Percentiles rank a stretch among this genome's conserved stretches.
Conservation (phyloP, 164 flowering plant genomes). For the Vitis amurensis region DNA sequence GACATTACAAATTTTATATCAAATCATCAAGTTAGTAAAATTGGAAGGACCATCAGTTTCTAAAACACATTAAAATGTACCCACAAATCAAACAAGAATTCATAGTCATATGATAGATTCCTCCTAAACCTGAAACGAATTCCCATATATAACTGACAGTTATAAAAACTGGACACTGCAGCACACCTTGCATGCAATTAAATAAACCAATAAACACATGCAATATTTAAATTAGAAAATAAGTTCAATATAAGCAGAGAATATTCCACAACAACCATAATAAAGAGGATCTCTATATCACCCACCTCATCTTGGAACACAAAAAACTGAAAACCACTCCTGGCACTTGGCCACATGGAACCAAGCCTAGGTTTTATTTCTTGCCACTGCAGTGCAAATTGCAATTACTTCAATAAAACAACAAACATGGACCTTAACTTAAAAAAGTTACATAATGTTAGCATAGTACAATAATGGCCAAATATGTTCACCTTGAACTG, state of each 20-base stretch:
- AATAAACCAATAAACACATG: background rate
- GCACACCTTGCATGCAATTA: background rate
- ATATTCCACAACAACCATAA: background rate
- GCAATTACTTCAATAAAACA: background rate
- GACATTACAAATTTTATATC: background rate
- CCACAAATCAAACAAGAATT: background rate
- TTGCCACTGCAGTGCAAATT: slow-evolving; percentile 74
- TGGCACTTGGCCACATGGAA: slow-evolving; percentile 91
- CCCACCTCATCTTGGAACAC: slow-evolving; percentile 94
- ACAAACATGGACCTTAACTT: background rate
- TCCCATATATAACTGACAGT: background rate
- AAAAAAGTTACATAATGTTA: background rate
- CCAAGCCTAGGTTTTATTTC: slow-evolving; percentile 93
- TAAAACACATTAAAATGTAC: background rate
- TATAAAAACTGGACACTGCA: slow-evolving; percentile 3
- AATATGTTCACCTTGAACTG: slow-evolving; percentile 71
- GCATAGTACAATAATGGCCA: background rate
- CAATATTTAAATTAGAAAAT: background rate
- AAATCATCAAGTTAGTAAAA: background rate
- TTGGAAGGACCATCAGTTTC: background rate
- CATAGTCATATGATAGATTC: background rate
- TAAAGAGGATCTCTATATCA: background rate
- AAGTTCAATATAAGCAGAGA: background rate
- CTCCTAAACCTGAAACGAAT: background rate
- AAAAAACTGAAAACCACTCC: slow-evolving; percentile 95